Base-by-base conservation (phyloP, 495 filamentous ascomycete genomes). In the Aspergillus mulundensis region DNA sequence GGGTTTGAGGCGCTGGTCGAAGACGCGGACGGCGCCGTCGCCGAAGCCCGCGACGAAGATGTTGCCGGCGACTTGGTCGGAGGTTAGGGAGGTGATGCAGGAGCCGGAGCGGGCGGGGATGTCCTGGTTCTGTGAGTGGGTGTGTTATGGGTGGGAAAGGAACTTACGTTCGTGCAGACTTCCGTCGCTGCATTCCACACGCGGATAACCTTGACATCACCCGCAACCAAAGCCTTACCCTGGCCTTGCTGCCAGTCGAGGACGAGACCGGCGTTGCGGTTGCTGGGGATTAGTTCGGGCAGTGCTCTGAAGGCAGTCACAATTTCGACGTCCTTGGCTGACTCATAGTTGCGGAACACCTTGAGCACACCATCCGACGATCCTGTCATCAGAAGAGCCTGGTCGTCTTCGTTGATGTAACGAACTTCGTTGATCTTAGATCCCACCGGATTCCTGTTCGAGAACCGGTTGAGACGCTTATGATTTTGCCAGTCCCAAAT, bases 231-330 rank as follows among this genome's bases (percentile, higher is more conserved):
- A 24, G 95, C 85, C 54, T 88, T 90, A 19, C 94, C 94, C 58
- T 91, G 88, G n/a, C 93, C 91, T 70, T 99, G 94, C 64, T 96
- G 93, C 94, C 94, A 99, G 61, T 97, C 91, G 60, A 97, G 92
- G 18, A 97, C 91, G 67, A 97, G 84, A 2, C 93, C 93, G 0
- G 94, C 95, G 64, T 96, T 96, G 59, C 90, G 84, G 54, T 90
- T 94, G 68, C 88, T 93, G 6, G 91, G 89, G 18, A 97, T 86
- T 44, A 97, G 86, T 68, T 97, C 91, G 2, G 90, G 93, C 30
- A 97, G 71, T 2, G 94, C 94, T 32, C 94, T 84, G 84, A 95
- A 99, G 23, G 88, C 80, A 1, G 92, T 88, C 2, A 95, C 90
- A n/a, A 99, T 80, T 71, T 96, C 89, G 44, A 91, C 84, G 8